These are phyloP conservation scores for Paralagenidium karlingii DNA, from an alignment of 352 stramenopile species.

Conservation along the genomic window DNA sequence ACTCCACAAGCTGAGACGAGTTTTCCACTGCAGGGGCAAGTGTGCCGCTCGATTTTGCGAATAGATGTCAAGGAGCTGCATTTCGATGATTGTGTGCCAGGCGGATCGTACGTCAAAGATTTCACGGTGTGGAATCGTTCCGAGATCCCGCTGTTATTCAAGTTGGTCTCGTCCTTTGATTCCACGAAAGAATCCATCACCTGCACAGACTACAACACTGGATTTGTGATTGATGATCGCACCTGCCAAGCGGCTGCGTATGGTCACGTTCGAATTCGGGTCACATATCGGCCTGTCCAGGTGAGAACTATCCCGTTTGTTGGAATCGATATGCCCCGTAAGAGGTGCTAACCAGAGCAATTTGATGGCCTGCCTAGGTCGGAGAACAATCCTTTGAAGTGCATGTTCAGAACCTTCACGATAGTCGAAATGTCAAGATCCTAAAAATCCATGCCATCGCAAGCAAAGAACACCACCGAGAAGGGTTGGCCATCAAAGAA, in stretches of 20 bases:
- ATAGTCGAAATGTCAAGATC: conserved; percentile 78
- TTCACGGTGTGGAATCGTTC: conserved; percentile 86
- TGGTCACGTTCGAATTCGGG: conserved; percentile 71
- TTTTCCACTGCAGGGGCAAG: conserved; percentile 64
- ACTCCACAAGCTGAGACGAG: conserved; percentile 33
- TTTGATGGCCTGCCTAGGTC: conserved; percentile 22
- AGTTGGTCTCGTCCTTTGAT: conserved; percentile 68
- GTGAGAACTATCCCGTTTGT: conserved; percentile 15
- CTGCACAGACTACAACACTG: conserved; percentile 81
- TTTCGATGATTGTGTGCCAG: conserved; percentile 81
- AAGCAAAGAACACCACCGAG: conserved; percentile 81
- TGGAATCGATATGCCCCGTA: neutral
- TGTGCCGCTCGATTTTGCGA: conserved; percentile 70
- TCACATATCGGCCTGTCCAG: conserved; percentile 73
- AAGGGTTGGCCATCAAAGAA: conserved; percentile 80
- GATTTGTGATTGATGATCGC: conserved; percentile 70
- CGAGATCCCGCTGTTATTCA: conserved; percentile 79
- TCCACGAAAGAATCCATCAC: conserved; percentile 59
- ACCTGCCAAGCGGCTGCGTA: conserved; percentile 73
- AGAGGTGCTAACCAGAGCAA: conserved; percentile 5
- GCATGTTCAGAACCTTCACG: conserved; percentile 75
- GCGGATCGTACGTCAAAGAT: conserved; percentile 81
- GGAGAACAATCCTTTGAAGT: conserved; percentile 81
- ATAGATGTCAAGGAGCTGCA: conserved; percentile 82
- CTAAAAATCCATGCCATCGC: conserved; percentile 77